Evolutionary conservation across 352 stramenopile genomes (phyloP).

Genomic region (Pythium scleroteichum): DNA sequence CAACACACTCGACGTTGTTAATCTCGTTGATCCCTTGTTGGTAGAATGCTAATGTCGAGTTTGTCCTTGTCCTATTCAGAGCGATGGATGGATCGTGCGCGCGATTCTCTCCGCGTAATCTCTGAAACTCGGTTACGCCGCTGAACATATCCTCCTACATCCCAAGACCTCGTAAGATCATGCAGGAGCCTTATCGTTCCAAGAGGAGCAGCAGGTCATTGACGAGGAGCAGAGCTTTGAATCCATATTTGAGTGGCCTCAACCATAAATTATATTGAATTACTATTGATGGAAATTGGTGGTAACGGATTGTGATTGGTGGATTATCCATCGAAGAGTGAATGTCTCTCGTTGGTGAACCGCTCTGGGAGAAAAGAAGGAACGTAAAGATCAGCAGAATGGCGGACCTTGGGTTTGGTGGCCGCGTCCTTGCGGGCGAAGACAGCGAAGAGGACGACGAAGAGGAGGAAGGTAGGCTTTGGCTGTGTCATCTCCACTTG

Average conservation of each 20-base stretch:
- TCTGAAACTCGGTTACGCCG: constrained; percentile 75
- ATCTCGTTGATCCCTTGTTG: too few relatives aligned
- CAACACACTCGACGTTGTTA: too few relatives aligned
- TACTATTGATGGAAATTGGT: neutral
- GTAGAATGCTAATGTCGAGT: too few relatives aligned
- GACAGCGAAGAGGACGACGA: constrained; percentile 78
- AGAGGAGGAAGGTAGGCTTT: constrained; percentile 46
- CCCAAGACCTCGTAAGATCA: too few relatives aligned
- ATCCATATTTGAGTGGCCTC: constrained; percentile 1
- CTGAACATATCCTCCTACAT: constrained; percentile 15
- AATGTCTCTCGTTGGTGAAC: neutral
- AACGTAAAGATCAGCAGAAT: constrained; percentile 28
- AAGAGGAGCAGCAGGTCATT: too few relatives aligned
- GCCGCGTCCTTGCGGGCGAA: constrained; percentile 70
- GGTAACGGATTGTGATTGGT: neutral
- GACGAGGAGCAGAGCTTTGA: too few relatives aligned
- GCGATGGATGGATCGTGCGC: constrained; percentile 80
- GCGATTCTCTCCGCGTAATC: constrained; percentile 81
- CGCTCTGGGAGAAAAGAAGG: neutral
- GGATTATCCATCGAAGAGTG: constrained; percentile 9
- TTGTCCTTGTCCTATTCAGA: constrained; percentile 31
- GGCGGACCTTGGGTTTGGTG: constrained; percentile 51
- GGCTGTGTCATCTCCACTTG: neutral
- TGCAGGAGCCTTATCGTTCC: too few relatives aligned
- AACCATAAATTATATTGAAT: neutral